Evolutionary conservation across 768 basidiomycete species (phyloP).

Genomic region (Tylopilus rubrobrunneus): DNA sequence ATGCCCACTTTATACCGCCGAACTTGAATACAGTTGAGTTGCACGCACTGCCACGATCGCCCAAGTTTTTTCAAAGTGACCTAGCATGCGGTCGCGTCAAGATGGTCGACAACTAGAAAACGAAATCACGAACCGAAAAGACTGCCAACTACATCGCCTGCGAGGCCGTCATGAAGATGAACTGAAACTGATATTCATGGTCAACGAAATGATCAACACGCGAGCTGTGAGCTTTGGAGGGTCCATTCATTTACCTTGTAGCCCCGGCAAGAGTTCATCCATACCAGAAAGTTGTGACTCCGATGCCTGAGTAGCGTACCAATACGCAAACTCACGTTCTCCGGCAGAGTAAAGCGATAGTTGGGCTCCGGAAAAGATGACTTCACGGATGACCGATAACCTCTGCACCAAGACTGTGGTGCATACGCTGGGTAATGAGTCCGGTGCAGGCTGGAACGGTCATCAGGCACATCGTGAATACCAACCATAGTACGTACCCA

Average conservation of each 20-base stretch:
- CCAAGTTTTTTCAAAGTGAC: conserved; percentile 47
- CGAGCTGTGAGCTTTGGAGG: neutral
- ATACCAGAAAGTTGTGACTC: conserved; percentile 53
- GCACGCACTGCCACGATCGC: conserved; percentile 46
- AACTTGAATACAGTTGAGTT: conserved; percentile 55
- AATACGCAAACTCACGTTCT: conserved; percentile 73
- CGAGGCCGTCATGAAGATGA: conserved; percentile 50
- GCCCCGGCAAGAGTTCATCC: conserved; percentile 41
- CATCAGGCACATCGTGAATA: conserved; percentile 1
- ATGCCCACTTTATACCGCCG: conserved; percentile 82
- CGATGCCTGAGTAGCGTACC: conserved; percentile 59
- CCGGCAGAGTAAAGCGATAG: conserved; percentile 62
- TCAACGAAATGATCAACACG: conserved; percentile 1
- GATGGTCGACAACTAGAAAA: too few relatives aligned
- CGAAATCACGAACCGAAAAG: too few relatives aligned
- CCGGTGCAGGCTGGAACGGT: conserved; percentile 17
- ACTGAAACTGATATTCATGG: conserved; percentile 48
- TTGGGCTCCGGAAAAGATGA: too few relatives aligned
- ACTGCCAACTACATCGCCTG: conserved; percentile 59
- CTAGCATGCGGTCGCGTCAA: conserved; percentile 29
- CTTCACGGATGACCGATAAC: conserved; percentile 56
- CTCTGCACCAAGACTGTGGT: conserved; percentile 53
- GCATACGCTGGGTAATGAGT: conserved; percentile 26
- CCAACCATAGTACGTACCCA: conserved; percentile 6
- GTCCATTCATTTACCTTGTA: conserved; percentile 39